Evolutionary conservation across 140 eudicot species (phyloP).

Genomic region (Anethum foeniculum): DNA sequence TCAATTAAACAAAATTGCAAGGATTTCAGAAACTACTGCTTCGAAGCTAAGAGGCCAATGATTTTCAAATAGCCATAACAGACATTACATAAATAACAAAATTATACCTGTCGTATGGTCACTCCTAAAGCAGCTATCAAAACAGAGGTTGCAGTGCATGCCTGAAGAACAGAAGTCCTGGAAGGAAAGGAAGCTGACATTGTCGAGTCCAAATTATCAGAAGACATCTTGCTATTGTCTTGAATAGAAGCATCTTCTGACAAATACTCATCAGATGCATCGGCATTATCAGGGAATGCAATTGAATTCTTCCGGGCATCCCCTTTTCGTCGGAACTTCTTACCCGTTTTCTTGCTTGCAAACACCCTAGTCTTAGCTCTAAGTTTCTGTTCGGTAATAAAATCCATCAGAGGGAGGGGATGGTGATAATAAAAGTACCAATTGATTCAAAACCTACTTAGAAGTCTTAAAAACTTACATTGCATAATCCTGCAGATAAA

Average conservation of each 20-base stretch:
- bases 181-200: constrained; percentile 39
- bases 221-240: constrained; percentile 12
- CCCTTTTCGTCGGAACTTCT: constrained; percentile 37
- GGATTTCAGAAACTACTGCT: not conserved
- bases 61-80: not conserved
- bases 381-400: constrained; percentile 20
- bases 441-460: not conserved
- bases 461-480: constrained; percentile 23
- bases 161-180: constrained; percentile 71
- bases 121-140: constrained; percentile 57
- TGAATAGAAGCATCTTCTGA: constrained; percentile 18
- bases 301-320: constrained; percentile 24
- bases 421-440: not conserved
- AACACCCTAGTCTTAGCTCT: constrained; percentile 31
- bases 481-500: constrained; percentile 10
- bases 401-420: not conserved
- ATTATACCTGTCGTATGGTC: constrained; percentile 65
- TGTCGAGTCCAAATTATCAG: constrained; percentile 30
- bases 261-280: constrained; percentile 18
- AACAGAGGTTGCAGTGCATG: constrained; percentile 70
- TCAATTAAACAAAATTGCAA: not conserved
- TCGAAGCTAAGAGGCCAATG: not conserved
- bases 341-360: constrained; percentile 48
- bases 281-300: constrained; percentile 23
- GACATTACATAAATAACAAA: not conserved